Evolutionary conservation across 1,139 yeast species (phyloP).

Genomic region (Lodderomyces metapsilosis): DNA sequence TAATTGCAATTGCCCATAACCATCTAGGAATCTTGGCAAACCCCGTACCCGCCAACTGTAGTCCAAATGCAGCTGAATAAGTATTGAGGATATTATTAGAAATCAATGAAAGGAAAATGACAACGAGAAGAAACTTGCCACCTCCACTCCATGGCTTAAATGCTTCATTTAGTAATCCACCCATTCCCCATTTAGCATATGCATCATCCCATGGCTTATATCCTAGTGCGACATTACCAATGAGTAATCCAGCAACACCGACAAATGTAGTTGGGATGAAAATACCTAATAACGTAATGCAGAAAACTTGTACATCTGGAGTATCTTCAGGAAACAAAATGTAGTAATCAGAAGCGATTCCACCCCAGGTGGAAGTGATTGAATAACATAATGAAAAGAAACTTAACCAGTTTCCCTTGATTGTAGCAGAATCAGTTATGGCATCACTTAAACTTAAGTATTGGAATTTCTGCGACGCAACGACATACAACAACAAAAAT

Average conservation of each 20-base stretch:
- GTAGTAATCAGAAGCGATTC: constrained; percentile 82
- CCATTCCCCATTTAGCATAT: constrained; percentile 65
- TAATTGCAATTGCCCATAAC: constrained; percentile 67
- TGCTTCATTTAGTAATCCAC: constrained; percentile 70
- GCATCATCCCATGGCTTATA: constrained; percentile 59
- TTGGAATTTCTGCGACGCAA: constrained; percentile 54
- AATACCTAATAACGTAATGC: constrained; percentile 67
- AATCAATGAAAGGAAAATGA: constrained; percentile 71
- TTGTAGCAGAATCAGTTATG: constrained; percentile 27
- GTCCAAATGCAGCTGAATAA: constrained; percentile 79
- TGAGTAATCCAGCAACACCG: constrained; percentile 69
- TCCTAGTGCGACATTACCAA: constrained; percentile 68
- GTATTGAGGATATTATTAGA: constrained; percentile 76
- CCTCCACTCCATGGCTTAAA: constrained; percentile 76
- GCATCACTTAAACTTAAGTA: constrained; percentile 19
- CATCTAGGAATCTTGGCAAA: constrained; percentile 75
- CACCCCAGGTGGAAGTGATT: constrained; percentile 88
- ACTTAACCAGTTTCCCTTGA: constrained; percentile 66
- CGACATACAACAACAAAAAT: constrained; percentile 67
- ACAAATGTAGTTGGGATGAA: constrained; percentile 75
- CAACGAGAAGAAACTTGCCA: constrained; percentile 71
- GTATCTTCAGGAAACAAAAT: constrained; percentile 77
- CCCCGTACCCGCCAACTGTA: constrained; percentile 66
- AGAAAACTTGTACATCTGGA: constrained; percentile 54
- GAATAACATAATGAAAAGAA: constrained; percentile 76